Percentiles rank a stretch among this genome's conserved stretches.
phyloP scores from a whole-genome alignment of 768 basidiomycete genomes.

The Tylopilus sp. region DNA sequence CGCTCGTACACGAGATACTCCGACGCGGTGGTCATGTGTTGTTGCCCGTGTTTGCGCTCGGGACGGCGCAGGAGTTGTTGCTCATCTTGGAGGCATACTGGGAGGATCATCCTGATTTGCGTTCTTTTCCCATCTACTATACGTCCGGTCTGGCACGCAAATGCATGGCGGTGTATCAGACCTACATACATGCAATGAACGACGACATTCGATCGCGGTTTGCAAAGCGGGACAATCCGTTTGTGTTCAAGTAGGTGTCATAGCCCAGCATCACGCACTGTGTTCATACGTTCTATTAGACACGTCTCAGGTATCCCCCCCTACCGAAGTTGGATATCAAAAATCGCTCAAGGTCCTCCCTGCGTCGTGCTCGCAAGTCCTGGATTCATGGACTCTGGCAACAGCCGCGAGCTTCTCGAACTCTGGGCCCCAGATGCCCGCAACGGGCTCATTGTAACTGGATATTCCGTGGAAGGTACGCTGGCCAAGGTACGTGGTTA shows the following conservation, averaged over 20 bases:
- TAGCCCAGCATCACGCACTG: background rate
- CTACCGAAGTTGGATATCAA: slow-evolving; percentile 59
- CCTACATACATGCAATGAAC: slow-evolving; percentile 97
- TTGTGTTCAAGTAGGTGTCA: slow-evolving; percentile 86
- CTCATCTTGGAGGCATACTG: slow-evolving; percentile 96
- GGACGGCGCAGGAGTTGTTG: slow-evolving; percentile 89
- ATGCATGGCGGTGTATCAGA: slow-evolving; percentile 85
- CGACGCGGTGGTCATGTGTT: slow-evolving; percentile 89
- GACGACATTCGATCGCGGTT: slow-evolving; percentile 84
- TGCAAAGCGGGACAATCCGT: slow-evolving; percentile 93
- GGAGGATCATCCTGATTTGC: slow-evolving; percentile 90
- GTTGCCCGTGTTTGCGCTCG: slow-evolving; percentile 92
- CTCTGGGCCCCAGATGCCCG: slow-evolving; percentile 93
- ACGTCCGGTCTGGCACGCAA: slow-evolving; percentile 90
- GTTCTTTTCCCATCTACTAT: slow-evolving; percentile 90
- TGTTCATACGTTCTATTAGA: slow-evolving; percentile 33
- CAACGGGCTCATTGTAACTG: slow-evolving; percentile 92
- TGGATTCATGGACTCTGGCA: slow-evolving; percentile 87
- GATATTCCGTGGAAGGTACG: slow-evolving; percentile 96
- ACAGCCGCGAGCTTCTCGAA: slow-evolving; percentile 89
- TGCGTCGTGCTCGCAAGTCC: slow-evolving; percentile 96
- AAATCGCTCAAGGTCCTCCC: slow-evolving; percentile 66
- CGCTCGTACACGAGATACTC: slow-evolving; percentile 87
- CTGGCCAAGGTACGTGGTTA: slow-evolving; percentile 83
- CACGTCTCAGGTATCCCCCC: slow-evolving; percentile 47